A percentile compares a stretch with the other conserved stretches of the same genome.
phyloP scores from a whole-genome alignment of 192 early-diverging fungal genomes.

The Coemansia sp. region DNA sequence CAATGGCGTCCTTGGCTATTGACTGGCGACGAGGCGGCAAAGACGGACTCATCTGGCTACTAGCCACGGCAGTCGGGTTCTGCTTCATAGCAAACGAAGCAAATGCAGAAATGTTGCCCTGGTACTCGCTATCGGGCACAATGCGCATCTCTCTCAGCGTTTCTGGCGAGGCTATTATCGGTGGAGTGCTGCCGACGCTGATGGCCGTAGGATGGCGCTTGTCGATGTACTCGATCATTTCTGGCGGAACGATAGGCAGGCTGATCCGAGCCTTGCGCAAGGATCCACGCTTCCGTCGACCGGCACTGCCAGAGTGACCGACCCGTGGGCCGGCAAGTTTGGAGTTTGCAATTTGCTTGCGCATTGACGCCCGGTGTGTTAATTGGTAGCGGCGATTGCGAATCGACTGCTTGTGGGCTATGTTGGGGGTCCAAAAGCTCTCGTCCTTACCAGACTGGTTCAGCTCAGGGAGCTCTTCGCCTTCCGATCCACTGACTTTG shows the following conservation, averaged over 20 bases:
- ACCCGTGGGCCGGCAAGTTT: neutral
- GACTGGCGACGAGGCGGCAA: constrained; percentile 1
- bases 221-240: constrained; percentile 48
- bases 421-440: constrained; percentile 34
- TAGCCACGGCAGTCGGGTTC: neutral
- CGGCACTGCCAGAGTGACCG: neutral
- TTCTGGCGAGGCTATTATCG: constrained; percentile 40
- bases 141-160: constrained; percentile 25
- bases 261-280: constrained; percentile 28
- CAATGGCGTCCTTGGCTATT: neutral
- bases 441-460: constrained; percentile 28
- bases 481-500: constrained; percentile 12
- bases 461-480: constrained; percentile 20
- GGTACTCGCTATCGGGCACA: constrained; percentile 15
- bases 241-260: constrained; percentile 45
- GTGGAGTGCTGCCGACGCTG: constrained; percentile 11
- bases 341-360: neutral
- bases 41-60: neutral
- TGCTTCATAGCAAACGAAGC: constrained; percentile 16
- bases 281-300: constrained; percentile 4
- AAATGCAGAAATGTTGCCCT: constrained; percentile 23
- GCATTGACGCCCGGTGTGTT: constrained; percentile 20
- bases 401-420: constrained; percentile 26
- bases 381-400: constrained; percentile 12
- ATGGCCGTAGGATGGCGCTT: constrained; percentile 40